Conservation (phyloP, 805 yeast species). For the Candida xiaguanensis region DNA sequence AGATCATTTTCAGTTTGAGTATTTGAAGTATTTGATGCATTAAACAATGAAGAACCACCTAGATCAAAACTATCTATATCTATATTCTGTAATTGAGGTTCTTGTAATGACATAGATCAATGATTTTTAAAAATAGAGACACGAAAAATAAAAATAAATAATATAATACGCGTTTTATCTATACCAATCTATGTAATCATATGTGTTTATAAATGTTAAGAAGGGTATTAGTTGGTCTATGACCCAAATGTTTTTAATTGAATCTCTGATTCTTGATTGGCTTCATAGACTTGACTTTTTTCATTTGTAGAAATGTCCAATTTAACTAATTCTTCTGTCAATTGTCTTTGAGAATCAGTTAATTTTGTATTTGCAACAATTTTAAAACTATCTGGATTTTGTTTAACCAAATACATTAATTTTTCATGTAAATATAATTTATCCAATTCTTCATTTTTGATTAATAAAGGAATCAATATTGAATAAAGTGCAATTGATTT, state of each 20-base stretch:
- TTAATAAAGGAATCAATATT: conserved; percentile 34
- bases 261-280: conserved; percentile 13
- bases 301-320: conserved; percentile 4
- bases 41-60: conserved; percentile 2
- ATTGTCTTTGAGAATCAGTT: conserved; percentile 35
- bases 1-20: not conserved
- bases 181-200: no score
- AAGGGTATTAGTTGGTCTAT: no score
- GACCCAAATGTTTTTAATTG: conserved; percentile 24
- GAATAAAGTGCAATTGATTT: conserved; percentile 27
- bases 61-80: conserved; percentile 1
- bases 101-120: not conserved
- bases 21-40: not conserved
- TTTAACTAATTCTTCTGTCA: conserved; percentile 44
- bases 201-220: not conserved
- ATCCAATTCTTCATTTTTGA: conserved; percentile 22
- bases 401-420: conserved; percentile 43
- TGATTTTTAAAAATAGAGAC: not conserved
- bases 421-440: conserved; percentile 43
- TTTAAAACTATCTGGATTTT: conserved; percentile 48
- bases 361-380: conserved; percentile 36
- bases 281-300: not conserved
- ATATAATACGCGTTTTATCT: conserved; percentile 2
- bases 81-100: not conserved
- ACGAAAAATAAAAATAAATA: not conserved